phyloP scores from a whole-genome alignment of 768 basidiomycete species.

The Glaciozyma antarctica region DNA sequence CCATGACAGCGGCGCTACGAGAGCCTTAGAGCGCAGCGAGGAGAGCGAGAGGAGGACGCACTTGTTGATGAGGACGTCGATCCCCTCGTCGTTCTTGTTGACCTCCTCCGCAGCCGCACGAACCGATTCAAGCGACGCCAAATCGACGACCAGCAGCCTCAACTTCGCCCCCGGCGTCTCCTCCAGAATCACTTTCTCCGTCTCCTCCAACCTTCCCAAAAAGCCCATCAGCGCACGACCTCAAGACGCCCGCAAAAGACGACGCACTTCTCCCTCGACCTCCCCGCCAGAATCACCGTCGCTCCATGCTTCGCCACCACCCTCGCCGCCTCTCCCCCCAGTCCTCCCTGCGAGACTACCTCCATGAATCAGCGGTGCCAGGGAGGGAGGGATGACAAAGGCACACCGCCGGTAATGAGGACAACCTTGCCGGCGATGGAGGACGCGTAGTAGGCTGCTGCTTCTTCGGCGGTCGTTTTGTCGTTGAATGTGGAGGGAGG shows the following conservation, averaged over 20 bases:
- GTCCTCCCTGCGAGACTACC: constrained; percentile 4
- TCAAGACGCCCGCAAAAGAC: background rate
- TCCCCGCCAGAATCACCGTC: constrained; percentile 4
- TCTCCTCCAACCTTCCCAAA: constrained; percentile 3
- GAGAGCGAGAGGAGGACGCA: too few species aligned
- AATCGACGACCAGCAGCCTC: constrained; percentile 13
- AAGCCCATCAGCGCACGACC: background rate
- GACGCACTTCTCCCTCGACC: constrained; percentile 7
- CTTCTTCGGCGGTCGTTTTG: background rate
- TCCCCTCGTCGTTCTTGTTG: constrained; percentile 10
- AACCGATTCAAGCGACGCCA: constrained; percentile 5
- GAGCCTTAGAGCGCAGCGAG: too few species aligned
- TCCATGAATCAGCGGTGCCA: background rate
- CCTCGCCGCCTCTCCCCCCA: constrained; percentile 5
- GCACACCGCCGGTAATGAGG: too few species aligned
- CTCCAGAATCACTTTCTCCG: constrained; percentile 6
- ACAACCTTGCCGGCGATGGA: background rate
- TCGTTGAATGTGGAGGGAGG: background rate
- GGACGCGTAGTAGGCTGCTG: background rate
- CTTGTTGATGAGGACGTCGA: constrained; percentile 9
- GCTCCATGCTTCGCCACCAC: constrained; percentile 5
- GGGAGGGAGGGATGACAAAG: too few species aligned
- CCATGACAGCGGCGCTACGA: too few species aligned
- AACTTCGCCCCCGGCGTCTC: constrained; percentile 17
- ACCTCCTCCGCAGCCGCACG: constrained; percentile 21